Base-by-base conservation (phyloP, 169 alveolate species). In the Pseudocohnilembus persalinus region DNA sequence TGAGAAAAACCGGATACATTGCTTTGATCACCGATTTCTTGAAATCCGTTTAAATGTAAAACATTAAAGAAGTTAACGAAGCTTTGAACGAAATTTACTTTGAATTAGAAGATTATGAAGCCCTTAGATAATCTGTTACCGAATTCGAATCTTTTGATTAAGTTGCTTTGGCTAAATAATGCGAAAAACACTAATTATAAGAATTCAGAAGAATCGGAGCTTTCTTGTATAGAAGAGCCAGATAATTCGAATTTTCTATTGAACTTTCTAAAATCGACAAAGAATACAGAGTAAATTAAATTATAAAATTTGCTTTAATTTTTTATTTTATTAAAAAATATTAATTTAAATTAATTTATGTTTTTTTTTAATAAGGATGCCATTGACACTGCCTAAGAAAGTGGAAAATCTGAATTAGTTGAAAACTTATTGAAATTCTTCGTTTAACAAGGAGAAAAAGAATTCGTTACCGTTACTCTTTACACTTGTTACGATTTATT, bases 131-230 rank as follows among this genome's bases (percentile, higher is more conserved):
- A 83, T 94, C 99, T 79, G 97, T 99, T 74, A 96, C 93, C 83
- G 98, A 97, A 75, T 97, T 95, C 81, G 99, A 98, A 79, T 97
- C 96, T 91, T 99, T 98, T 92, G 99, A 99, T 87, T 99, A 99
- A 93, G 95, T 97, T 32, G 94, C 97, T 15, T 93, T 98, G 31
- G 97, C 99, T n/a, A 93, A 93, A 74, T 93, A 93, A 85, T 91
- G 98, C 64, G 99, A 99, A 95, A 94, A 94, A 81, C 99, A 99
- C 92, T 97, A 95, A 76, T 96, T 98, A 73, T 95, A 98, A 74
- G 99, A 99, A 91, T 97, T 99, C 99, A 96, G 99, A 91, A 93
- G 99, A 93, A 96, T 98, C 31, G 99, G 99, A 76, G 98, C 99
- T 33, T 90, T 94, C 83, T 92, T 98, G 28, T 96, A 98, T 81